A percentile compares a stretch with the other conserved stretches of the same genome.
phyloP scores from a whole-genome alignment of 108 stramenopile species.

The Mediolabrus comicus region DNA sequence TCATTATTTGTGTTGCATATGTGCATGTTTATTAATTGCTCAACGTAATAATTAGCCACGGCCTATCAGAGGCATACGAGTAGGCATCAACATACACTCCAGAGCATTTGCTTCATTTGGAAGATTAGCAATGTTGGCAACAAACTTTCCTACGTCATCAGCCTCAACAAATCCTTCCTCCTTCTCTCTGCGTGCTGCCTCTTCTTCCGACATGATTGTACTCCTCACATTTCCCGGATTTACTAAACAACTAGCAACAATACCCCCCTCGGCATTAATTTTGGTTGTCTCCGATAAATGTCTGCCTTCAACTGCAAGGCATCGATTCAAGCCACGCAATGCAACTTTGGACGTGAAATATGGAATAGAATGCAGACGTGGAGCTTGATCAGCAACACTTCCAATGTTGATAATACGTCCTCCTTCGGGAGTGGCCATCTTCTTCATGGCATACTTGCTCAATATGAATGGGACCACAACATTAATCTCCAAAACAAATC shows the following conservation, averaged over 20 bases:
- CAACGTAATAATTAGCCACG: slow-evolving; percentile 39
- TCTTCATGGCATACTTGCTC: slow-evolving; percentile 27
- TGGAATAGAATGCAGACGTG: slow-evolving; percentile 33
- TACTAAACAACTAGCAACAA: slow-evolving; percentile 40
- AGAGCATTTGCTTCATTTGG: slow-evolving; percentile 42
- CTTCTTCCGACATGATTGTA: slow-evolving; percentile 38
- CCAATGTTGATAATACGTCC: slow-evolving; percentile 48
- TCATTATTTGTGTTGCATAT: too few relatives aligned
- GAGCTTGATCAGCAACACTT: slow-evolving; percentile 35
- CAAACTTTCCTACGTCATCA: slow-evolving; percentile 33
- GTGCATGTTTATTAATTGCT: too few relatives aligned
- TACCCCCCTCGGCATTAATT: slow-evolving; percentile 11
- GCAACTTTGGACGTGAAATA: slow-evolving; percentile 45
- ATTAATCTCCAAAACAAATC: slow-evolving; percentile 30
- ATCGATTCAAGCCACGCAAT: slow-evolving; percentile 28
- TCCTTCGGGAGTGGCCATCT: slow-evolving; percentile 18
- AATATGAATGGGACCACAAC: slow-evolving; percentile 33
- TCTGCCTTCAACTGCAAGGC: slow-evolving; percentile 32
- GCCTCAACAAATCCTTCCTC: slow-evolving; percentile 48
- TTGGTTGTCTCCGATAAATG: slow-evolving; percentile 28
- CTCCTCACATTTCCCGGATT: slow-evolving; percentile 49
- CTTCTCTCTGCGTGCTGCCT: slow-evolving; percentile 23
- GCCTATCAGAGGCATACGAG: slow-evolving; percentile 41
- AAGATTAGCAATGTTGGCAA: slow-evolving; percentile 38
- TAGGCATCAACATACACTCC: slow-evolving; percentile 45